These are phyloP conservation scores for Pharus latifolius DNA, from an alignment of 176 grass and related monocot species.

Conservation along the genomic window DNA sequence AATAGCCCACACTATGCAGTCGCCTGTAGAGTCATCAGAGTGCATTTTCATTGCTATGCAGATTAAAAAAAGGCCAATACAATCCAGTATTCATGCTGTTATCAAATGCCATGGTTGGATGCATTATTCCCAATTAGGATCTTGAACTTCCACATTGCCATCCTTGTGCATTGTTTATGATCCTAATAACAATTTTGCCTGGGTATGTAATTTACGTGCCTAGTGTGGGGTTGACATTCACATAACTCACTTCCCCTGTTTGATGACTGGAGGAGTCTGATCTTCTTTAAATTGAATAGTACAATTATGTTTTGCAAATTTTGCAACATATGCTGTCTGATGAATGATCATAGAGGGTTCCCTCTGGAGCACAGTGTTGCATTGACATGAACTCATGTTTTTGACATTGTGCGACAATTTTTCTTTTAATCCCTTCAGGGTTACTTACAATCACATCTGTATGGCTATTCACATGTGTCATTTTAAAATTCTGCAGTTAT, in stretches of 20 bases:
- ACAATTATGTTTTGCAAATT: too few relatives aligned
- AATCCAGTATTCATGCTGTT: too few relatives aligned
- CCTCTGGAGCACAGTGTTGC: background rate
- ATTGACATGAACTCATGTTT: background rate
- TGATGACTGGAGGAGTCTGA: background rate
- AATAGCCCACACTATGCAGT: background rate
- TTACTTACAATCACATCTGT: too few relatives aligned
- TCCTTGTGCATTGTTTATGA: background rate
- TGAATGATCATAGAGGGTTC: background rate
- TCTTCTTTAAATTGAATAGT: background rate
- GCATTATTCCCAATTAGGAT: too few relatives aligned
- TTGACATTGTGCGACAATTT: too few relatives aligned
- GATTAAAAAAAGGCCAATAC: too few relatives aligned
- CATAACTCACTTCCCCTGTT: background rate
- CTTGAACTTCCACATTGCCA: background rate
- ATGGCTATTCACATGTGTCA: background rate
- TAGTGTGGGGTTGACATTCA: background rate
- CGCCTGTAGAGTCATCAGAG: background rate
- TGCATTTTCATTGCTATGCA: background rate
- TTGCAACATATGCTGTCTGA: too few relatives aligned
- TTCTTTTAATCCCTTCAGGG: too few relatives aligned
- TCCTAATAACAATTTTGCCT: background rate
- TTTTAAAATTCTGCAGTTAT: background rate
- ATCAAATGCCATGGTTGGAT: too few relatives aligned
- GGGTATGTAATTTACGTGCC: background rate